Base-by-base conservation (phyloP, 345 rosid species). In the Linum usitatissimum region DNA sequence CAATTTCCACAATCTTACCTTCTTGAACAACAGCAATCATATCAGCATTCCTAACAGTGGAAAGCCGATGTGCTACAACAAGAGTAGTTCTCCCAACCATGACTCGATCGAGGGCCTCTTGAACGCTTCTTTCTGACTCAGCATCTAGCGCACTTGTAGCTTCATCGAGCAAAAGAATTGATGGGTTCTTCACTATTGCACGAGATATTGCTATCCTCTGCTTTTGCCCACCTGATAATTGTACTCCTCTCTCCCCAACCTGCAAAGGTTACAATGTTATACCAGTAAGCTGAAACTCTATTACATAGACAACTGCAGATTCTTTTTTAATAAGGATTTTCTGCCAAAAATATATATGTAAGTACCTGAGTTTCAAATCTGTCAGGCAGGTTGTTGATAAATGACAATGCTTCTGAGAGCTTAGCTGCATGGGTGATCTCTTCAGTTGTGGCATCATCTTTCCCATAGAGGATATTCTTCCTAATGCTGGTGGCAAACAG, bases 221-320 rank as follows among this genome's bases (percentile, higher is more conserved):
- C 75, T 93, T 93, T 73, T 93, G 99, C 60, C 99, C 99, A 6
- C 99, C 99, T 0, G 97, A 93, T 60, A 93, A 71, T 57, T 90
- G 97, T 61, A 93, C 75, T 53, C 99, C 97, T 72, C 96, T 84
- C 70, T 93, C 99, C 28, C 99, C 97, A 12, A 93, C 99, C 91
- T 91, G 70, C 60, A 62, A 23, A 53, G 14, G 54, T 28, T 19
- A 55, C 54, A 57, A 23, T 34, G 38, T 34, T 34, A 34, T 4
- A 34, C 38, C 28, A 23, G 28, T 23, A 23, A 23, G 28, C 28
- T 23, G 28, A 23, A 23, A 23, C 28, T 0, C 28, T 23, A 34
- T 4, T 34, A 34, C 38, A 34, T 34, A 34, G 28, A 66, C 6
- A 31, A 9, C 1, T 53, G 14, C 3, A 30, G 62, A 55, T 19